Evolutionary conservation across 2,329 filamentous ascomycete species (phyloP).

Genomic region (Pyrenochaeta sp.): DNA sequence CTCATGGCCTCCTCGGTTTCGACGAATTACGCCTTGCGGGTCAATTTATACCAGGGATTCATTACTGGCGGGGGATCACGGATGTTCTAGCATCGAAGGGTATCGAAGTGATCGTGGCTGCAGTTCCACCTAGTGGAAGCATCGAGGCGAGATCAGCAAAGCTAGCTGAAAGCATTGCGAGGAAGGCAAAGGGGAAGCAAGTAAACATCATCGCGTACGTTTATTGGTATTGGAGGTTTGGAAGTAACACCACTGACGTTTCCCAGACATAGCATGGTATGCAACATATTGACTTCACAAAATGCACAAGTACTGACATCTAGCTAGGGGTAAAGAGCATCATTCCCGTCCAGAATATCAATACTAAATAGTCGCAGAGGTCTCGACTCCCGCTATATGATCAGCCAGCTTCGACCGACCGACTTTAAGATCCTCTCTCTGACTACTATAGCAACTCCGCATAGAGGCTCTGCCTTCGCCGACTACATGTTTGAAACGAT

Average conservation of each 20-base stretch:
- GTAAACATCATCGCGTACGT: conserved; percentile 72
- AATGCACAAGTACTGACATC: conserved; percentile 24
- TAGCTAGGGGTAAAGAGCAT: conserved; percentile 46
- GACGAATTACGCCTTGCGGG: conserved; percentile 67
- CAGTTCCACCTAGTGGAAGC: conserved; percentile 66
- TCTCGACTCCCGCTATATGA: conserved; percentile 71
- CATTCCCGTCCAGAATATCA: not conserved
- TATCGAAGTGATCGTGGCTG: conserved; percentile 68
- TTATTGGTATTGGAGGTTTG: not conserved
- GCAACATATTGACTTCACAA: not conserved
- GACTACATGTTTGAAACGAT: conserved; percentile 68
- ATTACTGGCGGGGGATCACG: conserved; percentile 71
- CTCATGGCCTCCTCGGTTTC: conserved; percentile 72
- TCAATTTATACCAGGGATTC: conserved; percentile 62
- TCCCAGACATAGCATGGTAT: conserved; percentile 63
- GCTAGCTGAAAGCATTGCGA: conserved; percentile 62
- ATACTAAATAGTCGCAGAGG: conserved; percentile 56
- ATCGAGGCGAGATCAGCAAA: conserved; percentile 66
- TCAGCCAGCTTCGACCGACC: conserved; percentile 64
- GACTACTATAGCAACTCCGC: conserved; percentile 70
- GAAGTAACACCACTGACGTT: conserved; percentile 19
- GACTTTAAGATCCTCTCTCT: conserved; percentile 79
- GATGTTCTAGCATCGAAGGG: conserved; percentile 65
- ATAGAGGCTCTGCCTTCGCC: conserved; percentile 68
- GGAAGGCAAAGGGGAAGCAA: conserved; percentile 62